These are phyloP conservation scores for Sapria himalayana DNA, from an alignment of 345 rosid genomes.

Conservation along the genomic window DNA sequence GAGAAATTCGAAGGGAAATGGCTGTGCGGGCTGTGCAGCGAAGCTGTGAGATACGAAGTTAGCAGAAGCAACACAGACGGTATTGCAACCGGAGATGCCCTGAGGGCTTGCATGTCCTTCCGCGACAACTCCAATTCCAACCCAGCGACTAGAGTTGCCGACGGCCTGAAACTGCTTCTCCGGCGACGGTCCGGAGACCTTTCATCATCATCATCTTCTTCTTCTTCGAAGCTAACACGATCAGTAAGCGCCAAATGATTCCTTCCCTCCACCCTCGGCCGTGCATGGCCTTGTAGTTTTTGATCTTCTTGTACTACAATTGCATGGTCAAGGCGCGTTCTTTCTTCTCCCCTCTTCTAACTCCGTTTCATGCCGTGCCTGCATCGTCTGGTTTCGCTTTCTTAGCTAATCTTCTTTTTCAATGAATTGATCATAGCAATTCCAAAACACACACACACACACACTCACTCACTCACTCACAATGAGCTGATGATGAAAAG, in stretches of 20 bases:
- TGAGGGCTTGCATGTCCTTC: slow-evolving; percentile 78
- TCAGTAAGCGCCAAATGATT: slow-evolving; percentile 35
- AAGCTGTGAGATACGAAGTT: slow-evolving; percentile 68
- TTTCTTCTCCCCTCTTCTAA: too few species aligned
- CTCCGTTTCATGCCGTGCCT: too few species aligned
- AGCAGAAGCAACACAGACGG: slow-evolving; percentile 25
- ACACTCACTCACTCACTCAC: too few species aligned
- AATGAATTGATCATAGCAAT: too few species aligned
- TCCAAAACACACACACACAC: too few species aligned
- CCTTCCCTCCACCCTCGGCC: too few species aligned
- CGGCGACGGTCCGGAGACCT: slow-evolving; percentile 59
- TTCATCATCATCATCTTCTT: slow-evolving; percentile 15
- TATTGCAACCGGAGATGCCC: slow-evolving; percentile 52
- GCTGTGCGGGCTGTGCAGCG: slow-evolving; percentile 94
- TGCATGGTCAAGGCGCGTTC: too few species aligned
- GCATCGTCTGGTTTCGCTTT: too few species aligned
- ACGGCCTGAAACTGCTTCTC: slow-evolving; percentile 92
- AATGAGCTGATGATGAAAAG: too few species aligned
- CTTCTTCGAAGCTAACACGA: slow-evolving; percentile 38
- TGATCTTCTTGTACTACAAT: too few species aligned
- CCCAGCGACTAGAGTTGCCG: slow-evolving; percentile 80
- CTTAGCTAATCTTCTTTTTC: too few species aligned
- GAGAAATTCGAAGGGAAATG: slow-evolving; percentile 71
- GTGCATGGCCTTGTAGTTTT: too few species aligned
- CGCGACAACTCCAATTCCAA: slow-evolving; percentile 68